These are phyloP conservation scores for Phyllostachys edulis DNA, from an alignment of 176 grass and related monocot species.

Conservation along the genomic window DNA sequence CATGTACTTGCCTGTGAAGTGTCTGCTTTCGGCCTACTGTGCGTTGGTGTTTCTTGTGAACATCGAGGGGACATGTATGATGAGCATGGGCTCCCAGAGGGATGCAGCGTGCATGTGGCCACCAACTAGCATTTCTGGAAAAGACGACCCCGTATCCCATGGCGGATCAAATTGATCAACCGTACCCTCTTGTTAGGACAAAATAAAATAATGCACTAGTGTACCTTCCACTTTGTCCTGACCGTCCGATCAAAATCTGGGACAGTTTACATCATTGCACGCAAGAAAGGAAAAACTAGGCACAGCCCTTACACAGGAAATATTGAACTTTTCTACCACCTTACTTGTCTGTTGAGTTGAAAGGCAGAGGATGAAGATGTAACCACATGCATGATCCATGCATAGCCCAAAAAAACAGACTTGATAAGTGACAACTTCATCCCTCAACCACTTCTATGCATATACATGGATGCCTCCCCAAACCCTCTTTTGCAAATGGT, in stretches of 20 bases:
- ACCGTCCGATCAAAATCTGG: neutral
- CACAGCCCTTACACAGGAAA: neutral
- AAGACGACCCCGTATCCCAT: neutral
- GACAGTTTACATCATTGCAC: neutral
- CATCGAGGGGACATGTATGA: neutral
- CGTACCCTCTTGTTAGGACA: neutral
- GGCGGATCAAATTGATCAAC: slow-evolving; percentile 7
- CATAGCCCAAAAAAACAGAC: neutral
- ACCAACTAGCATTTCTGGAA: neutral
- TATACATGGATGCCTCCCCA: no score
- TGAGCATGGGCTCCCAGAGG: neutral
- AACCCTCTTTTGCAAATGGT: neutral
- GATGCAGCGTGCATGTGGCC: slow-evolving; percentile 2
- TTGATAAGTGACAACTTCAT: neutral
- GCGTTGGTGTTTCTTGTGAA: neutral
- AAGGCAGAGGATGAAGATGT: neutral
- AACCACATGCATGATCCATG: neutral
- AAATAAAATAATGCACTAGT: neutral
- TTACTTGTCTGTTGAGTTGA: neutral
- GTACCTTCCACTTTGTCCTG: neutral
- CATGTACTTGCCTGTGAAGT: neutral
- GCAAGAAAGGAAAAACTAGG: neutral
- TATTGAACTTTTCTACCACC: neutral
- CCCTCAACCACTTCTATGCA: no score
- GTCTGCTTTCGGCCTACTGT: neutral